Base-by-base conservation (phyloP, 2,329 filamentous ascomycete species). In the Botryosphaeria agaves region DNA sequence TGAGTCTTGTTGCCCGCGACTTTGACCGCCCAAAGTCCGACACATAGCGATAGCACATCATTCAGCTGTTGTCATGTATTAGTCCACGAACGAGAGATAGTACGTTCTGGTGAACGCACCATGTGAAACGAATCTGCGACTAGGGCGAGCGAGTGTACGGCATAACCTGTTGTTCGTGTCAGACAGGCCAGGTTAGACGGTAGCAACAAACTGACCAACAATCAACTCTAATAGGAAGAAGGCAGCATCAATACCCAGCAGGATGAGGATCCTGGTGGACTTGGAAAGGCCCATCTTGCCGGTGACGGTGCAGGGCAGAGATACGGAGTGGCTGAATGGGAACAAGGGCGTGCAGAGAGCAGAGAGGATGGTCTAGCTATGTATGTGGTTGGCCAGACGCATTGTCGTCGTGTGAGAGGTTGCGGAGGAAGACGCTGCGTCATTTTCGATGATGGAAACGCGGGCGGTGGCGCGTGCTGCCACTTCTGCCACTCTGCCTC, bases 51-150 rank as follows among this genome's bases (percentile, higher is more conserved):
- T 36, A 98, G 76, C 43, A 98, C 89, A 69, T 98, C 89, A 62
- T 98, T 98, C 36, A 98, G 66, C 79, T 84, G 21, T 5, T 14
- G 7, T 14, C 15, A 5, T 6, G 5, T 2, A 23, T 30, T 11
- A 30, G 24, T 4, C 5, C 3, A 5, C 7, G 14, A 18, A 18
- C 26, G 15, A 23, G 4, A 19, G 12, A 19, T 12, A 18, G 18
- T 17, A 11, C 9, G 27, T 17, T 25, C 18, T 28, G 23, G 30
- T 29, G 23, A 25, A 53, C 66, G 43, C 49, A 83, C 79, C 89
- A 98, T 98, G 59, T 98, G 89, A 55, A 98, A 98, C 36, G 89
- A 84, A 61, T 98, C 89, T 32, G 89, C 89, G 49, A 91, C 84
- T 35, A 98, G 69, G 21, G 89, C 89, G 42, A 98, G 69, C 12